Evolutionary conservation across 768 basidiomycete genomes (phyloP).

Genomic region (Leccinum uliginosum): DNA sequence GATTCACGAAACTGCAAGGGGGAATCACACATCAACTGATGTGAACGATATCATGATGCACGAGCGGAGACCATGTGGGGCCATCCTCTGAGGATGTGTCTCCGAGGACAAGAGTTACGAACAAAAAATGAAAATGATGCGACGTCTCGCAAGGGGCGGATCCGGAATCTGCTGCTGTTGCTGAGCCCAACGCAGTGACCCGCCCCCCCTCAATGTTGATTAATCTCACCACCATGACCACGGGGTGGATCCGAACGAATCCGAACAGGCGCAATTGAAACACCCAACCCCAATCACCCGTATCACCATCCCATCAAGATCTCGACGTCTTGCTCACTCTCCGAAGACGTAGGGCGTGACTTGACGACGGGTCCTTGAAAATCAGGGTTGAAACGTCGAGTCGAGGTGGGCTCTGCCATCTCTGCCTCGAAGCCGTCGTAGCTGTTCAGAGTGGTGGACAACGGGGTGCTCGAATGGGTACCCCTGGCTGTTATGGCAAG

Average conservation of each 20-base stretch:
- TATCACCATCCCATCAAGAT: neutral
- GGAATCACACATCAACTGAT: neutral
- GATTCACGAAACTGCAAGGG: conserved; percentile 2
- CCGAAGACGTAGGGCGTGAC: conserved; percentile 4
- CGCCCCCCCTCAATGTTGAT: neutral
- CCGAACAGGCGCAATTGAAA: conserved; percentile 19
- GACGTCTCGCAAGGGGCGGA: neutral
- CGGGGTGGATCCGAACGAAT: neutral
- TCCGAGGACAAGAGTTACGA: conserved; percentile 15
- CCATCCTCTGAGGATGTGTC: neutral
- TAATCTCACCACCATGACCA: neutral
- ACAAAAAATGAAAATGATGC: too few relatives aligned
- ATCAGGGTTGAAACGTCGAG: neutral
- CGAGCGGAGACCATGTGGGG: neutral
- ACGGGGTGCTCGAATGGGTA: neutral
- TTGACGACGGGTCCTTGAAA: neutral
- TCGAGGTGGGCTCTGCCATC: neutral
- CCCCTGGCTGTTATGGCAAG: conserved; percentile 16
- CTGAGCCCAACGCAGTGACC: neutral
- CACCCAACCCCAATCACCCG: conserved; percentile 3
- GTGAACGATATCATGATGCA: conserved; percentile 3
- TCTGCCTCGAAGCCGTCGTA: neutral
- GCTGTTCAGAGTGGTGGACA: too few relatives aligned
- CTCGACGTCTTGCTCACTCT: neutral
- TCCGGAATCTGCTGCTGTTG: neutral